Evolutionary conservation across 2,329 filamentous ascomycete genomes (phyloP), one percentile per base, ranked within the genome.

Genomic region (Passalora sequoiae): DNA sequence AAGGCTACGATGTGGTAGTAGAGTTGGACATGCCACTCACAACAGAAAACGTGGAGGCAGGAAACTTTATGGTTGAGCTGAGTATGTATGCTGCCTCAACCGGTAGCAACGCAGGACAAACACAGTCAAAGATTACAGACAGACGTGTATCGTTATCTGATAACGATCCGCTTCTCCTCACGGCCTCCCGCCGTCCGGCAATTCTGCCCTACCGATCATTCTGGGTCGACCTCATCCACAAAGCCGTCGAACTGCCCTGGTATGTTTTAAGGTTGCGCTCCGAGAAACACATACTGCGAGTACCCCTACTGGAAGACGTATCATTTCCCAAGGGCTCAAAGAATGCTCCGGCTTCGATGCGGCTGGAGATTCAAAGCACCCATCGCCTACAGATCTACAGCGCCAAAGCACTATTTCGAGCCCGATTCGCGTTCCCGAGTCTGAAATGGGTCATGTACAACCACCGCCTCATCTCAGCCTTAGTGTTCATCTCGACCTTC

Each of bases 41-140:
- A 2, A 81, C 80, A 0, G 67, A 74, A 1, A 98, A 98, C 59
- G 68, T 85, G 16, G 77, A 76, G 2, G 77, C 78, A 10, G 92
- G 92, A 20, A 97, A 97, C 68, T 97, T 96, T 72, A 98, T 98
- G 92, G 71, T 97, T 13, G 83, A 86, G 35, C 69, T 95, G 12
- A 77, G 80, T 47, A 76, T 95, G 39, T 74, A 86, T 38, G 65
- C 55, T 6, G 41, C 64, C 6, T 36, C 33, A 3, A 36, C 16
- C 13, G 24, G 20, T 9, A 59, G 57, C 4, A 65, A 58, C 54
- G 59, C 60, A 20, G 60, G 31, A 16, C 20, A 20, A 12, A 17
- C 33, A 24, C 17, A 36, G n/a, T 36, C 33, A 9, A 20, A n/a
- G 7, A 36, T 24, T 8, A 12, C 33, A 20, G 52, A 47, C 1